phyloP scores from a whole-genome alignment of 768 basidiomycete genomes.

The Leucocoprinus birnbaumii region DNA sequence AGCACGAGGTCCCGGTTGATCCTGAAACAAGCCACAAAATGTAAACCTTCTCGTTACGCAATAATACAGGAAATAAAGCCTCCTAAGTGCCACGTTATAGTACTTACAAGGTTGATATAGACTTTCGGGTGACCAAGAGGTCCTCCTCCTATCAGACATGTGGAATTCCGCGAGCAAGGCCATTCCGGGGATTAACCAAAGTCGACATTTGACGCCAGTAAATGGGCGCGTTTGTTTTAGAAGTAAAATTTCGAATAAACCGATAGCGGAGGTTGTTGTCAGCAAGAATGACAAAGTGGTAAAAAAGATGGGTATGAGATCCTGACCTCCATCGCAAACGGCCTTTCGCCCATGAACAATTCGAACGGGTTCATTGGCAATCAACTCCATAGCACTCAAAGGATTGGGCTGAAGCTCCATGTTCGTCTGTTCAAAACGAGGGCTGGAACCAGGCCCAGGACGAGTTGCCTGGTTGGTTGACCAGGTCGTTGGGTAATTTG shows the following conservation, averaged over 20 bases:
- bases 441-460: conserved; percentile 52
- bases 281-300: not conserved
- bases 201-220: too few species aligned
- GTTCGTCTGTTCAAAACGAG: conserved; percentile 90
- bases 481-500: conserved; percentile 84
- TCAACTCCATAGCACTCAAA: conserved; percentile 86
- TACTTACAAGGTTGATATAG: conserved; percentile 87
- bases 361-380: conserved; percentile 82
- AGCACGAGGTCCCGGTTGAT: conserved; percentile 81
- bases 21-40: conserved; percentile 39
- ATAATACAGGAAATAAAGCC: conserved; percentile 1
- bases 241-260: not conserved
- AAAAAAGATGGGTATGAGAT: not conserved
- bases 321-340: conserved; percentile 92
- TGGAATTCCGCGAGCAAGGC: too few species aligned
- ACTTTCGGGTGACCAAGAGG: conserved; percentile 96
- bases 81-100: not conserved
- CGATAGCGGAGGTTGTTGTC: not conserved
- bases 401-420: conserved; percentile 89
- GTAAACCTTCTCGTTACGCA: conserved; percentile 12
- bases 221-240: not conserved
- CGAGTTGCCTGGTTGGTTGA: conserved; percentile 78
- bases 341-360: conserved; percentile 82
- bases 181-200: too few species aligned
- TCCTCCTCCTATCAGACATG: conserved; percentile 67